These are phyloP conservation scores for Bidens hawaiensis DNA, from an alignment of 140 eudicot species.

Conservation along the genomic window DNA sequence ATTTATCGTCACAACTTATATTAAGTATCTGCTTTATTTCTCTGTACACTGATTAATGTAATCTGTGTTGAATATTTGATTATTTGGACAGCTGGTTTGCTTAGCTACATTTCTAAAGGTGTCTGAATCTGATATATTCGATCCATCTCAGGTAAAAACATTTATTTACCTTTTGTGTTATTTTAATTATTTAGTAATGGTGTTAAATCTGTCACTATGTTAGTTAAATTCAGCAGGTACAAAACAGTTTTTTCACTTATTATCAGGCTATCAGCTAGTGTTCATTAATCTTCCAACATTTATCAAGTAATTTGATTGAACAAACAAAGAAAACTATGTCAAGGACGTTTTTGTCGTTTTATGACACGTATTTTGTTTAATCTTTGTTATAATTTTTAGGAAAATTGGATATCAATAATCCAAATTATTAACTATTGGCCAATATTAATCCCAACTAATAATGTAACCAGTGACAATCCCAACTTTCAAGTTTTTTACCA, in stretches of 20 bases:
- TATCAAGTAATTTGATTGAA: not conserved
- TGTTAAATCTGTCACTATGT: not conserved
- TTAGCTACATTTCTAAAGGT: too few relatives aligned
- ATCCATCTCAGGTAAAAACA: conserved; percentile 92
- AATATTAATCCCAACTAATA: too few relatives aligned
- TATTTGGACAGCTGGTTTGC: conserved; percentile 71
- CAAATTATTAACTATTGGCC: too few relatives aligned
- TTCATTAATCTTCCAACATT: not conserved
- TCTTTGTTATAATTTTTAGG: not conserved
- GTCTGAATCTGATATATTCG: conserved; percentile 80
- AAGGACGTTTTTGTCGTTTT: not conserved
- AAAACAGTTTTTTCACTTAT: not conserved
- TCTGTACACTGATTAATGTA: conserved; percentile 1
- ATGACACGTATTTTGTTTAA: not conserved
- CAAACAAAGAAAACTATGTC: conserved; percentile 1
- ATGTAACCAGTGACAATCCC: too few relatives aligned
- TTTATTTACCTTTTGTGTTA: not conserved
- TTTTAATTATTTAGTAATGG: not conserved
- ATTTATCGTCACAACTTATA: not conserved
- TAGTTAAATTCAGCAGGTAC: not conserved
- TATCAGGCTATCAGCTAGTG: not conserved
- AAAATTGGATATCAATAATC: too few relatives aligned
- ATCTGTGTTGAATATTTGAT: not conserved
- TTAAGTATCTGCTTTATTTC: conserved; percentile 3
- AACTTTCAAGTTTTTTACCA: too few relatives aligned